Conservation (phyloP, 331 rosid species). For the Dryas integrifolia region DNA sequence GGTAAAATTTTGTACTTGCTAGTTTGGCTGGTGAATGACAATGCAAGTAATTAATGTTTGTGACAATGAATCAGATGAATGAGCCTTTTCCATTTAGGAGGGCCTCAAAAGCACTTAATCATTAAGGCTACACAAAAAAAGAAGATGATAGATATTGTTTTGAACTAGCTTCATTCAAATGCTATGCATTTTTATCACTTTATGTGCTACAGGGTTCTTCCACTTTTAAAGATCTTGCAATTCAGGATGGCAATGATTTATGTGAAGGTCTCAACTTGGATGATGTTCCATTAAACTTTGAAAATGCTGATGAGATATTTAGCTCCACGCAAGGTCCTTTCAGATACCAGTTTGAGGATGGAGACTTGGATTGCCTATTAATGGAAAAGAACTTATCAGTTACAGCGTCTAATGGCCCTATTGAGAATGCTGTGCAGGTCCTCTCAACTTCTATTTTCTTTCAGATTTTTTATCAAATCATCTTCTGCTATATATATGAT, state of each 20-base stretch:
- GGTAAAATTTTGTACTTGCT: conserved; percentile 33
- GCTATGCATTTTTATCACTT: not conserved
- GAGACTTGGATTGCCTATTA: conserved; percentile 52
- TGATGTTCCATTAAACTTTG: conserved; percentile 40
- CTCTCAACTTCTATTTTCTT: not conserved
- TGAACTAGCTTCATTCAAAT: not conserved
- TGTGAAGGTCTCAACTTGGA: conserved; percentile 53
- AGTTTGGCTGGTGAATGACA: not conserved
- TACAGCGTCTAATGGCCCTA: conserved; percentile 50
- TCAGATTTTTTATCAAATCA: not conserved
- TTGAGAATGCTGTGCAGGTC: conserved; percentile 64
- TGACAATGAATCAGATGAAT: not conserved
- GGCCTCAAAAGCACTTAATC: not conserved
- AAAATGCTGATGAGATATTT: conserved; percentile 47
- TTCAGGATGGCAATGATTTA: conserved; percentile 41
- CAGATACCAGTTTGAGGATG: conserved; percentile 49
- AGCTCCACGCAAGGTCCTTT: conserved; percentile 42
- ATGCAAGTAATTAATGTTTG: not conserved
- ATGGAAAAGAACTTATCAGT: conserved; percentile 54
- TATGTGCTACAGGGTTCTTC: conserved; percentile 40
- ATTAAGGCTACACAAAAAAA: not conserved
- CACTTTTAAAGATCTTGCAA: conserved; percentile 43
- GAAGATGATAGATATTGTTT: not conserved
- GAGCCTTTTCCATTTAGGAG: not conserved
- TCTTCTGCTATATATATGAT: not conserved